Percentiles rank a stretch among this genome's conserved stretches.
phyloP scores from a whole-genome alignment of 75 land plant genomes.

The Adiantum capillusveneris region DNA sequence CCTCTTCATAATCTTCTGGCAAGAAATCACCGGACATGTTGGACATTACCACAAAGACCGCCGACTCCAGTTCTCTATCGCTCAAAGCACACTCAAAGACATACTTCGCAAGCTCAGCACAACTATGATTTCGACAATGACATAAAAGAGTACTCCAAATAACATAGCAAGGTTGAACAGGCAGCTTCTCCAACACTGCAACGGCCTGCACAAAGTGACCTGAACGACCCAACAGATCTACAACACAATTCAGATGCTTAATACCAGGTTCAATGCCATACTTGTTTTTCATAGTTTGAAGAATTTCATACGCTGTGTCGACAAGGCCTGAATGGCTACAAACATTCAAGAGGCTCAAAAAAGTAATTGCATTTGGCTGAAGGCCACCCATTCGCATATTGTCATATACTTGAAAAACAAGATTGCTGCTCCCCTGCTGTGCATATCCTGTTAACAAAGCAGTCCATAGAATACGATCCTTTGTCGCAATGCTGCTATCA shows the following conservation, averaged over 20 bases:
- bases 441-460: slow-evolving; percentile 39
- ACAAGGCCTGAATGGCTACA: slow-evolving; percentile 13
- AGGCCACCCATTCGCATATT: slow-evolving; percentile 19
- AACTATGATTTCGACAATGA: slow-evolving; percentile 30
- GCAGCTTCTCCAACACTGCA: slow-evolving; percentile 29
- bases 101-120: slow-evolving; percentile 26
- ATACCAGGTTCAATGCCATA: slow-evolving; percentile 31
- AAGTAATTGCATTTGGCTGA: slow-evolving; percentile 13
- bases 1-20: not conserved
- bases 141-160: slow-evolving; percentile 41
- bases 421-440: slow-evolving; percentile 29
- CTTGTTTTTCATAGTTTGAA: slow-evolving; percentile 21
- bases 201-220: slow-evolving; percentile 31
- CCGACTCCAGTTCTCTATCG: slow-evolving; percentile 21
- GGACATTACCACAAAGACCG: slow-evolving; percentile 30
- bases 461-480: slow-evolving; percentile 45
- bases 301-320: slow-evolving; percentile 1
- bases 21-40: slow-evolving; percentile 17
- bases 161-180: slow-evolving; percentile 26
- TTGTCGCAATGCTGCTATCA: slow-evolving; percentile 20
- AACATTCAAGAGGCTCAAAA: slow-evolving; percentile 8
- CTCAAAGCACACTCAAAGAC: slow-evolving; percentile 22
- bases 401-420: slow-evolving; percentile 23
- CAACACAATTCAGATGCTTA: slow-evolving; percentile 40
- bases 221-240: slow-evolving; percentile 42